These are phyloP conservation scores for Paecilomyces sp. DNA, from an alignment of 2,329 filamentous ascomycete genomes.

Conservation along the genomic window DNA sequence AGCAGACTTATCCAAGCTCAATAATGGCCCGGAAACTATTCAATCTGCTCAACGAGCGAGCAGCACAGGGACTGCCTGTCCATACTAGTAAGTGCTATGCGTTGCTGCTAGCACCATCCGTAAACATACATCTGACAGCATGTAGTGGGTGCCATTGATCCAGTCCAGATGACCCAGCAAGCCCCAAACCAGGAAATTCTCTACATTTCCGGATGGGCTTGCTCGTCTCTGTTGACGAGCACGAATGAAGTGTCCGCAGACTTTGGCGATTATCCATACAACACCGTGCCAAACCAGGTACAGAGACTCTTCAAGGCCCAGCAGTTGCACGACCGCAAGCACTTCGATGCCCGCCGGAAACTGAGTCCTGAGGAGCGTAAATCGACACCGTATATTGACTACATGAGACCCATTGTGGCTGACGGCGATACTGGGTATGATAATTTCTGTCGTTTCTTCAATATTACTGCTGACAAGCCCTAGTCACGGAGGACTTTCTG, in stretches of 20 bases:
- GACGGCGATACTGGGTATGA: conserved; percentile 80
- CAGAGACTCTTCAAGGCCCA: conserved; percentile 95
- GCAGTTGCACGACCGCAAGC: conserved; percentile 91
- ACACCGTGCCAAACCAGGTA: conserved; percentile 96
- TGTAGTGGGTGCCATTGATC: conserved; percentile 89
- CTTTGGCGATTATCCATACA: conserved; percentile 98
- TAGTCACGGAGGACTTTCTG: conserved; percentile 81
- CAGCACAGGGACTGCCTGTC: conserved; percentile 73
- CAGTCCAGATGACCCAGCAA: conserved; percentile 99
- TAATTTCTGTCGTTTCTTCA: background rate
- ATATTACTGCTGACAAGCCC: background rate
- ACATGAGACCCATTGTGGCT: conserved; percentile 87
- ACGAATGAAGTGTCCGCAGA: conserved; percentile 98
- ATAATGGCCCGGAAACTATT: conserved; percentile 94
- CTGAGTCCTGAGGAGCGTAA: conserved; percentile 66
- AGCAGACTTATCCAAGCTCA: conserved; percentile 84
- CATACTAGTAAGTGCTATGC: conserved; percentile 65
- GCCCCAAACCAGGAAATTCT: conserved; percentile 91
- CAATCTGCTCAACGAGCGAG: conserved; percentile 72
- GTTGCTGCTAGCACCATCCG: background rate
- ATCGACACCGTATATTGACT: conserved; percentile 78
- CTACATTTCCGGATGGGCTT: conserved; percentile 96
- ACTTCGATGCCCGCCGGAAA: conserved; percentile 79
- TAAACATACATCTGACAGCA: background rate
- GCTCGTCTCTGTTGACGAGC: conserved; percentile 82